Evolutionary conservation across 2,329 filamentous ascomycete species (phyloP), one percentile per base, ranked within the genome.

Genomic region (Penicillium psychrosexuale): DNA sequence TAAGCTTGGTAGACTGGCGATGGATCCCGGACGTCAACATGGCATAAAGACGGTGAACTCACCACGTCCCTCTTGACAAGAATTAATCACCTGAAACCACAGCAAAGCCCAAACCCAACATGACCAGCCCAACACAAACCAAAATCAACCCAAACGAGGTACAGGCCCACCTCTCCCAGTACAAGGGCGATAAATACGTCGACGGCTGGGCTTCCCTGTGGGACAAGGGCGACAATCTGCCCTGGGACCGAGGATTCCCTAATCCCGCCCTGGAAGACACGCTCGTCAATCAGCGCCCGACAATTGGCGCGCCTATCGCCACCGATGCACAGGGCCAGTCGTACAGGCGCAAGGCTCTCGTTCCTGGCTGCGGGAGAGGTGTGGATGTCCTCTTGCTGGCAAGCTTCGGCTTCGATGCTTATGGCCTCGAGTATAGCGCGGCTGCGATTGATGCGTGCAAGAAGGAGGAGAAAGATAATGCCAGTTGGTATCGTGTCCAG

Each of bases 311-410:
- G 1, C 61, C 72, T 5, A 57, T 72, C 56, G 45, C 69, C 5
- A 48, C 55, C 12, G 56, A 64, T 49, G 59, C 51, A 13, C 56
- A 66, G 40, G 61, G 60, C 9, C 40, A 63, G 24, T 62, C 55
- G 31, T 63, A 62, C 37, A 66, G 74, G 51, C 82, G 81, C 63
- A 78, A 77, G 53, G 90, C 87, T 1, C 77, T 95, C 8, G 87
- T 96, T 0, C 89, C 91, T 0, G 91, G 90, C 5, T 96, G 91
- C 72, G 91, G 91, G 0, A 82, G 83, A 44, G 91, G 91, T 5
- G 88, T 94, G 67, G 91, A 96, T 74, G 88, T 91, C 1, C 78
- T 90, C 9, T 78, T 96, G 36, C 80, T 96, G 42, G 83, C 85
- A 47, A 83, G 84, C 9, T 84, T 87, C 66, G 91, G 91, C 1